Percentiles rank a stretch among this genome's conserved stretches.
These are phyloP conservation scores for Linum trigynum DNA, from an alignment of 345 rosid species.

Conservation along the genomic window DNA sequence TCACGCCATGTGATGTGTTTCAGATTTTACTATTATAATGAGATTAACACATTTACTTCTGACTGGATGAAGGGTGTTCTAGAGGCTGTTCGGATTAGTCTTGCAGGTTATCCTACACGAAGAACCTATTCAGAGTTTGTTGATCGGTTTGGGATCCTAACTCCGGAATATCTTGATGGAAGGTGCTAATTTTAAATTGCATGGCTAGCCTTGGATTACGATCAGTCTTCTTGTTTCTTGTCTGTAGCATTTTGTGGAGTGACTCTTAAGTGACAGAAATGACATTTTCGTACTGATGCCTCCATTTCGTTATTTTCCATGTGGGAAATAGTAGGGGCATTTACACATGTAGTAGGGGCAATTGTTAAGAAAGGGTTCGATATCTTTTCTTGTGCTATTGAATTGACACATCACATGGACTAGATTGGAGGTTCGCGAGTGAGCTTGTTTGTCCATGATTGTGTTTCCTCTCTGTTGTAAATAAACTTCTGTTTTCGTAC, in stretches of 20 bases:
- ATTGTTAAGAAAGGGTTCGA: background rate
- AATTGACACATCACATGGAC: background rate
- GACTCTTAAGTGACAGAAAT: too few relatives aligned
- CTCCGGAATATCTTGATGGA: constrained; percentile 65
- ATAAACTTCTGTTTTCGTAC: background rate
- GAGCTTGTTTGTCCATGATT: background rate
- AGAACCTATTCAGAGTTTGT: constrained; percentile 78
- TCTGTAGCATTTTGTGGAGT: too few relatives aligned
- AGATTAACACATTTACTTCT: constrained; percentile 6
- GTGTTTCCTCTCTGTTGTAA: background rate
- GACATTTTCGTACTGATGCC: too few relatives aligned
- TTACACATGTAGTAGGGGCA: background rate
- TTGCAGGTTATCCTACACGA: constrained; percentile 96
- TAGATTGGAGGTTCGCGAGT: background rate
- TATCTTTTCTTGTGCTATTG: background rate
- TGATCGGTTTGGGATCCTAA: constrained; percentile 82
- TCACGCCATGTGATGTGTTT: background rate
- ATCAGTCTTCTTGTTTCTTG: background rate
- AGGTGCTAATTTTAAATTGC: constrained; percentile 32
- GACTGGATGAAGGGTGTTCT: constrained; percentile 65
- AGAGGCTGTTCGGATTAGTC: constrained; percentile 97
- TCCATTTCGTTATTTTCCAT: background rate
- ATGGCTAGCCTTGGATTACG: background rate
- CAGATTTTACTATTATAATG: background rate
- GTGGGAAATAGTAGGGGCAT: background rate